Evolutionary conservation across 176 grass and related monocot genomes (phyloP).

Genomic region (Hordeum vulgare): MorexV3_pseudomolecules_assembly NC_058521.1:599426908-599427407

Average conservation of each 20-base stretch:
- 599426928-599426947: not conserved
- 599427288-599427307: slow-evolving; percentile 87
- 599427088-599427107: slow-evolving; percentile 93
- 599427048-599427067: slow-evolving; percentile 84
- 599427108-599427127: slow-evolving; percentile 70
- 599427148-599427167: not conserved
- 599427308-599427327: slow-evolving; percentile 65
- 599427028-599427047: slow-evolving; percentile 89
- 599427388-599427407: not conserved
- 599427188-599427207: not conserved
- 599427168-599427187: not conserved
- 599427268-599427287: slow-evolving; percentile 89
- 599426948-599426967: not conserved
- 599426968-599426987: not conserved
- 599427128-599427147: not conserved
- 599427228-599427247: slow-evolving; percentile 96
- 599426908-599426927: too few species aligned
- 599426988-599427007: not conserved
- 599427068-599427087: slow-evolving; percentile 91
- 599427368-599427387: not conserved
- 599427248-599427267: slow-evolving; percentile 86
- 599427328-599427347: not conserved
- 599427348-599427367: too few species aligned
- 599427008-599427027: slow-evolving; percentile 85
- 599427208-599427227: slow-evolving; percentile 82